Evolutionary conservation across 495 filamentous ascomycete genomes (phyloP).

Genomic region (Hamigera avellanea): DNA sequence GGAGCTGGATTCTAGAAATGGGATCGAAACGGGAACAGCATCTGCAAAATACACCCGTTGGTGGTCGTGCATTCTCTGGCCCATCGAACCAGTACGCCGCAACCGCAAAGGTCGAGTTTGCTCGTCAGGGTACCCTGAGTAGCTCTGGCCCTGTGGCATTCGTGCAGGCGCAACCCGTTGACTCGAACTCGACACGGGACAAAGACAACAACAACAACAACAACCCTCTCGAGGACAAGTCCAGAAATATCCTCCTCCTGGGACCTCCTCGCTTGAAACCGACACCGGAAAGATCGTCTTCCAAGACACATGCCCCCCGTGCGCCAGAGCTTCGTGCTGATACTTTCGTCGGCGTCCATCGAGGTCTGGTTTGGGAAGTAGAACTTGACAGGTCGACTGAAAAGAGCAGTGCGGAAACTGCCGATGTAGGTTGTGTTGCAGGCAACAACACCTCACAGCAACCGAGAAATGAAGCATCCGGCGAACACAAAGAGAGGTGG

Average conservation of each 20-base stretch:
- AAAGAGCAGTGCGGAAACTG: neutral
- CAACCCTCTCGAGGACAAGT: neutral
- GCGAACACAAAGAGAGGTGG: constrained; percentile 12
- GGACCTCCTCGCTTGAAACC: constrained; percentile 16
- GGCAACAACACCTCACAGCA: neutral
- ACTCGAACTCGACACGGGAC: neutral
- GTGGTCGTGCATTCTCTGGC: neutral
- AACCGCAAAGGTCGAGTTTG: constrained; percentile 10
- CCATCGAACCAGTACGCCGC: constrained; percentile 10
- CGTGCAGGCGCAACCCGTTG: constrained; percentile 8
- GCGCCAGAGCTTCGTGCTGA: constrained; percentile 8
- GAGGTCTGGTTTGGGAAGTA: constrained; percentile 26
- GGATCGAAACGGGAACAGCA: constrained; percentile 22
- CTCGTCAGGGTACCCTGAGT: constrained; percentile 10
- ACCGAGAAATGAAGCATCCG: neutral
- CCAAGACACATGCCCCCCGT: neutral
- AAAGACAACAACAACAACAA: neutral
- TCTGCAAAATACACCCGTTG: neutral
- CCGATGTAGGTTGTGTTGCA: too few relatives aligned
- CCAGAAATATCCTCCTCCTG: constrained; percentile 19
- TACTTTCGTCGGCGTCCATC: constrained; percentile 19
- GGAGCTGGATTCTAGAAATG: constrained; percentile 33
- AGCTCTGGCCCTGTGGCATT: constrained; percentile 22
- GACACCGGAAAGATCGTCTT: neutral
- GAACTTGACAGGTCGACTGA: constrained; percentile 5